phyloP scores from a whole-genome alignment of 2,329 filamentous ascomycete genomes.

The Scedosporium apiospermum region DNA sequence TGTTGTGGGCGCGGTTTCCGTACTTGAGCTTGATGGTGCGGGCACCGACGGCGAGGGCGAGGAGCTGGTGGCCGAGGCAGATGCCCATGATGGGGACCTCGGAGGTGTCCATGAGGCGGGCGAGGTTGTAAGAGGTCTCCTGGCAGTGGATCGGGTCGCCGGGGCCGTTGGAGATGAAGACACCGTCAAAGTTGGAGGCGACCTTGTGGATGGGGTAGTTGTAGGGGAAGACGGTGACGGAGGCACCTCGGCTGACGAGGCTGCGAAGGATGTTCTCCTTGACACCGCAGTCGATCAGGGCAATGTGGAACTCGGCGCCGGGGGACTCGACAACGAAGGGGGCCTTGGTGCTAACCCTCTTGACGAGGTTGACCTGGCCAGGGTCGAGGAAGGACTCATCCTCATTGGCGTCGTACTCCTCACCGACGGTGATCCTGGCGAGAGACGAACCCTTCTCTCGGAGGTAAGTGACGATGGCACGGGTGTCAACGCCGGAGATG shows the following conservation, averaged over 20 bases:
- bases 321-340: conserved; percentile 89
- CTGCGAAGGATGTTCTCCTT: conserved; percentile 99
- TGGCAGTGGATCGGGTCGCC: conserved; percentile 97
- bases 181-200: conserved; percentile 91
- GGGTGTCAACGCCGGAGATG: conserved; percentile 94
- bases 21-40: conserved; percentile 97
- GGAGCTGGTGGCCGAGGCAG: conserved; percentile 91
- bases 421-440: conserved; percentile 86
- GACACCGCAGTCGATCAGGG: conserved; percentile 93
- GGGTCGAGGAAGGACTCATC: conserved; percentile 95
- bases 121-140: conserved; percentile 85
- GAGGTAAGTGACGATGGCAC: conserved; percentile 89
- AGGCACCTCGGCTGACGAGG: conserved; percentile 82
- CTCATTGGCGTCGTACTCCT: conserved; percentile 97
- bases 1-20: conserved; percentile 98
- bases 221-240: conserved; percentile 89
- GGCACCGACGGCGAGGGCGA: conserved; percentile 81
- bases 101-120: conserved; percentile 82
- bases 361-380: conserved; percentile 91
- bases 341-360: conserved; percentile 93
- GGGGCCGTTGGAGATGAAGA: conserved; percentile 98
- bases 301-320: conserved; percentile 78
- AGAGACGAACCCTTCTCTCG: conserved; percentile 96
- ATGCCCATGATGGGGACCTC: conserved; percentile 95
- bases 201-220: conserved; percentile 98